Conservation (phyloP, 257 asterid genomes). For the Solanum habrochaites region DNA sequence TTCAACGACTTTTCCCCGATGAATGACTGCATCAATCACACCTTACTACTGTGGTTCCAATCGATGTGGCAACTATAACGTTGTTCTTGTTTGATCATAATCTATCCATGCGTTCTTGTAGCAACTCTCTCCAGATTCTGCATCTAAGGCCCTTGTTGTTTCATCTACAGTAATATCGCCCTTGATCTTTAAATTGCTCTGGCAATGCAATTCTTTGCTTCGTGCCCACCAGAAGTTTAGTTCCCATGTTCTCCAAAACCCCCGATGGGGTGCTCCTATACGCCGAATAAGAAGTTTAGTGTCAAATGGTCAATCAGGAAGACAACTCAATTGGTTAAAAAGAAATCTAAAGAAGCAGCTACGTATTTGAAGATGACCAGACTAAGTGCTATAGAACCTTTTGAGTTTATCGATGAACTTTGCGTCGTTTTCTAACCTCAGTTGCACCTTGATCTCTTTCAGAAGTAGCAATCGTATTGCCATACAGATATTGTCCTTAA, state of each 20-base stretch:
- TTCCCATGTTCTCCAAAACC: slow-evolving; percentile 87
- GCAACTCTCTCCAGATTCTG: slow-evolving; percentile 80
- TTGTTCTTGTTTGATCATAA: slow-evolving; percentile 77
- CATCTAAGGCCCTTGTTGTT: slow-evolving; percentile 88
- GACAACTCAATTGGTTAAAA: neutral
- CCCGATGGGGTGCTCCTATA: slow-evolving; percentile 56
- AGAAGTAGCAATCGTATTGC: slow-evolving; percentile 59
- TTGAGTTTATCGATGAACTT: slow-evolving; percentile 70
- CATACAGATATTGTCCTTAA: slow-evolving; percentile 76
- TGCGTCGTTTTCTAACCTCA: slow-evolving; percentile 69
- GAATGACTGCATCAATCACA: slow-evolving; percentile 75
- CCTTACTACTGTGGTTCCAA: slow-evolving; percentile 63
- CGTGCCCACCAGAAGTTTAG: slow-evolving; percentile 91
- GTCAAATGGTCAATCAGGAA: neutral
- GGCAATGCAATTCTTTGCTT: slow-evolving; percentile 87
- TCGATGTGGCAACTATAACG: slow-evolving; percentile 83
- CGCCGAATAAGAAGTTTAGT: slow-evolving; percentile 25
- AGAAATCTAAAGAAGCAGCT: neutral
- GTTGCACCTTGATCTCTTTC: slow-evolving; percentile 59
- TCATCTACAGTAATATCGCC: slow-evolving; percentile 69
- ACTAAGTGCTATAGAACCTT: slow-evolving; percentile 21
- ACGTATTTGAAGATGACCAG: neutral
- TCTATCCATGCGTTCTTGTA: slow-evolving; percentile 78
- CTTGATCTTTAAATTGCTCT: slow-evolving; percentile 73
- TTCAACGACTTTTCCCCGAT: slow-evolving; percentile 64